Evolutionary conservation across 805 yeast species (phyloP).

Genomic region (Kluyveromyces wickerhamii): DNA sequence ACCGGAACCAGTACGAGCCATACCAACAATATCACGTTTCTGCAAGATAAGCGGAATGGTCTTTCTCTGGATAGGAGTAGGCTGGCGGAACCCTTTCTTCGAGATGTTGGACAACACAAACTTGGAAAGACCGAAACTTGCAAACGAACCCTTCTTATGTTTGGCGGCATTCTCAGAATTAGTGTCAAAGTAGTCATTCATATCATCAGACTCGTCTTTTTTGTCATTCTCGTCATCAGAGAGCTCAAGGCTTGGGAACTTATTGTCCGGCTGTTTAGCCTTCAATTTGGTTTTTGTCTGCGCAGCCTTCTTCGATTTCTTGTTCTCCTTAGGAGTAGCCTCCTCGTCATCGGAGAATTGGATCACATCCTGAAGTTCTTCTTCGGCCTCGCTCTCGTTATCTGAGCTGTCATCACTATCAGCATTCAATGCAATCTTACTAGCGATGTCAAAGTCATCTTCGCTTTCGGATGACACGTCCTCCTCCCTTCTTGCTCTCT

Average conservation of each 20-base stretch:
- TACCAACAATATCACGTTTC: constrained; percentile 91
- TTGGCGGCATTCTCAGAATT: constrained; percentile 27
- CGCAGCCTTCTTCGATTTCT: constrained; percentile 9
- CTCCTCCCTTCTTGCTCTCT: constrained; percentile 9
- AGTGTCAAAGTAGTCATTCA: constrained; percentile 36
- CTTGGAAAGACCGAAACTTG: constrained; percentile 82
- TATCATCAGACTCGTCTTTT: constrained; percentile 36
- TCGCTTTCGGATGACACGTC: constrained; percentile 30
- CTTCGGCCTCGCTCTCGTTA: constrained; percentile 23
- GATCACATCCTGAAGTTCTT: constrained; percentile 47
- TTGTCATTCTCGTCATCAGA: constrained; percentile 41
- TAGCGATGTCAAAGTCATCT: constrained; percentile 48
- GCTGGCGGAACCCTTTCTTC: constrained; percentile 85
- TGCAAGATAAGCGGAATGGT: constrained; percentile 86
- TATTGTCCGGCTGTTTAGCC: constrained; percentile 8
- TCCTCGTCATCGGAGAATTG: constrained; percentile 44
- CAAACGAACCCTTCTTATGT: constrained; percentile 68
- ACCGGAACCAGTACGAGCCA: constrained; percentile 99
- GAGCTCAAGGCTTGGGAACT: constrained; percentile 45
- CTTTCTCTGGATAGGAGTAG: constrained; percentile 96
- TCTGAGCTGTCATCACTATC: constrained; percentile 31
- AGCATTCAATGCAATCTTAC: constrained; percentile 44
- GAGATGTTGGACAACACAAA: constrained; percentile 58
- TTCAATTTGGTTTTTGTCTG: constrained; percentile 8
- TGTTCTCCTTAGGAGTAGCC: constrained; percentile 16